Percentiles rank a stretch among this genome's conserved stretches.
These are phyloP conservation scores for Murraya koenigii DNA, from an alignment of 345 rosid genomes.

Conservation along the genomic window DNA sequence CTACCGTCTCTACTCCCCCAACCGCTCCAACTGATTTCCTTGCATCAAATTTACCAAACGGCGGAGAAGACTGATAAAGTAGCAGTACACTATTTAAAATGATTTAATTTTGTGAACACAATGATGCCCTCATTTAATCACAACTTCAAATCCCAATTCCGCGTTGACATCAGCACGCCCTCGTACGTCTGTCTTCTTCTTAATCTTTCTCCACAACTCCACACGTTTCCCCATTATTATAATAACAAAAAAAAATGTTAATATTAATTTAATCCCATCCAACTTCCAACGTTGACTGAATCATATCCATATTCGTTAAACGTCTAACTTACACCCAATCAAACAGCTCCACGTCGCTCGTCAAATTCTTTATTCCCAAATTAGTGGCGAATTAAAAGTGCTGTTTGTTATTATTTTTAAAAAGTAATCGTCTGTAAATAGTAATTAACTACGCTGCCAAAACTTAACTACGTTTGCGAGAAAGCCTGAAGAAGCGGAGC, in stretches of 20 bases:
- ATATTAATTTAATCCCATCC: background rate
- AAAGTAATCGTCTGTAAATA: no score
- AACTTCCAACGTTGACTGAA: background rate
- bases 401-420: no score
- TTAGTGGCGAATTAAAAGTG: no score
- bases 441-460: no score
- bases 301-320: no score
- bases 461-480: no score
- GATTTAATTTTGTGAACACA: no score
- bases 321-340: background rate
- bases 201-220: background rate
- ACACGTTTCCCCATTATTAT: background rate
- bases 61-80: background rate
- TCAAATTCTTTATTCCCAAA: background rate
- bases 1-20: background rate
- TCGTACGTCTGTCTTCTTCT: no score
- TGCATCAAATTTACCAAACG: background rate
- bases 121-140: background rate
- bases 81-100: background rate
- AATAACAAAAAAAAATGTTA: no score
- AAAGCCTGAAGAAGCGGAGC: no score
- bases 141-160: background rate
- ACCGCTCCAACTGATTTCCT: background rate
- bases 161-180: constrained; percentile 1
- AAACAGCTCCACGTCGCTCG: background rate